Percentiles rank a stretch among this genome's conserved stretches.
Conservation (phyloP, 192 early-diverging fungal species). For the Dissophora ornata region DNA sequence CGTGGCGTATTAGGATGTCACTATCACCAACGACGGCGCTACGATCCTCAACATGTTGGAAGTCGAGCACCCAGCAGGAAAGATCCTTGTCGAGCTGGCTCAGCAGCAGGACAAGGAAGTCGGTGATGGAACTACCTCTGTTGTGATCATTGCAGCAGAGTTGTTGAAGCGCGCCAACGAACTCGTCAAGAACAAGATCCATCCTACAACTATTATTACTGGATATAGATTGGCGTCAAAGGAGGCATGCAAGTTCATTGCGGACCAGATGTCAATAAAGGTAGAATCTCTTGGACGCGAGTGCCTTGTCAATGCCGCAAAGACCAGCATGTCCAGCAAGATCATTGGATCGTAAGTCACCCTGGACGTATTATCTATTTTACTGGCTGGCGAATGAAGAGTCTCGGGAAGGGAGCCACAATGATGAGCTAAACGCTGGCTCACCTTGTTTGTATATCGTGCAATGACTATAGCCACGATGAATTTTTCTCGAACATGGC, state of each 20-base stretch:
- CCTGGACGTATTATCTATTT: too few relatives aligned
- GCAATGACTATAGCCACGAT: conserved; percentile 86
- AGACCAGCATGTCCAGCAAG: conserved; percentile 98
- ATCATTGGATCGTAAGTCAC: conserved; percentile 91
- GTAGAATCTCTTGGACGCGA: conserved; percentile 94
- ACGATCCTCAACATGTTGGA: conserved; percentile 98
- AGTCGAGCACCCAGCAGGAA: conserved; percentile 98
- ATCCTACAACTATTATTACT: conserved; percentile 97
- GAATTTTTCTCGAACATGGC: conserved; percentile 96
- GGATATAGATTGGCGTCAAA: conserved; percentile 97
- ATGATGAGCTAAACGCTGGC: too few relatives aligned
- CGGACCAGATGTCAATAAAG: conserved; percentile 94
- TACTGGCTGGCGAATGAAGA: too few relatives aligned
- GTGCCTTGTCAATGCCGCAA: conserved; percentile 96
- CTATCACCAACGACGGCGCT: conserved; percentile 99
- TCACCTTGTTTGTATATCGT: background rate
- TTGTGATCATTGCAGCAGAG: conserved; percentile 99
- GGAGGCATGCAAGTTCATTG: conserved; percentile 98
- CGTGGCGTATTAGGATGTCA: conserved; percentile 89
- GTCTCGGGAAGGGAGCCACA: too few relatives aligned
- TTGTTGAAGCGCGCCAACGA: conserved; percentile 95
- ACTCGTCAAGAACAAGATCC: conserved; percentile 98
- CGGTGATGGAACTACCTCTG: conserved; percentile 98
- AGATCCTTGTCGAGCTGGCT: conserved; percentile 96
- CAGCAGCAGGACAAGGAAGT: conserved; percentile 99